Evolutionary conservation across 2,329 filamentous ascomycete genomes (phyloP).

Genomic region (Monosporascus sp.): DNA sequence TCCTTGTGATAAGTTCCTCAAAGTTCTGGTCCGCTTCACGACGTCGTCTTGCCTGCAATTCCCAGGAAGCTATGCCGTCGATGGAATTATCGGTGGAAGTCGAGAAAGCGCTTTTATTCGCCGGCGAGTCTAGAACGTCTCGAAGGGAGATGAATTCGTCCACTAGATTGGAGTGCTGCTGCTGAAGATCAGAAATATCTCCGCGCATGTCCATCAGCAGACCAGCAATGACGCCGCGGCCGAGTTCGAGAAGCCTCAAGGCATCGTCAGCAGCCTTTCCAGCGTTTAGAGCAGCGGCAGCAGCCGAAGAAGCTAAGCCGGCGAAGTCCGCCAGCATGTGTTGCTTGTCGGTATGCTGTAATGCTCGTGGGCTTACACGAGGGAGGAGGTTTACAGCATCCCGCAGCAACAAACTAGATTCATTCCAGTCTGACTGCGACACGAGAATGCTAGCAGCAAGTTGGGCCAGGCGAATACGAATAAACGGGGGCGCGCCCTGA

Average conservation of each 20-base stretch:
- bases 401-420: not conserved
- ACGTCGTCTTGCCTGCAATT: constrained; percentile 2
- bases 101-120: not conserved
- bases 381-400: constrained; percentile 6
- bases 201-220: constrained; percentile 4
- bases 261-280: constrained; percentile 7
- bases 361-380: constrained; percentile 4
- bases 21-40: constrained; percentile 3
- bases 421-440: too few relatives aligned
- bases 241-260: constrained; percentile 19
- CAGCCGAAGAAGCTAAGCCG: constrained; percentile 9
- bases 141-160: not conserved
- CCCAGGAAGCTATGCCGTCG: too few relatives aligned
- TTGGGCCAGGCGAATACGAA: too few relatives aligned
- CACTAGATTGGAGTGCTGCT: constrained; percentile 1
- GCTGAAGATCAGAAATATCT: not conserved
- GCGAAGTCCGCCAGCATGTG: constrained; percentile 3
- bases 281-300: constrained; percentile 6
- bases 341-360: constrained; percentile 11
- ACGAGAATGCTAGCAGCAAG: too few relatives aligned
- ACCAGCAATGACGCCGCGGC: constrained; percentile 20
- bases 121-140: constrained; percentile 10
- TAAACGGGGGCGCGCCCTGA: too few relatives aligned
- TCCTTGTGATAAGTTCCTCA: not conserved
- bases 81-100: not conserved